Conservation (phyloP, 352 stramenopile species). For the Globisporangium cederbergense region DNA sequence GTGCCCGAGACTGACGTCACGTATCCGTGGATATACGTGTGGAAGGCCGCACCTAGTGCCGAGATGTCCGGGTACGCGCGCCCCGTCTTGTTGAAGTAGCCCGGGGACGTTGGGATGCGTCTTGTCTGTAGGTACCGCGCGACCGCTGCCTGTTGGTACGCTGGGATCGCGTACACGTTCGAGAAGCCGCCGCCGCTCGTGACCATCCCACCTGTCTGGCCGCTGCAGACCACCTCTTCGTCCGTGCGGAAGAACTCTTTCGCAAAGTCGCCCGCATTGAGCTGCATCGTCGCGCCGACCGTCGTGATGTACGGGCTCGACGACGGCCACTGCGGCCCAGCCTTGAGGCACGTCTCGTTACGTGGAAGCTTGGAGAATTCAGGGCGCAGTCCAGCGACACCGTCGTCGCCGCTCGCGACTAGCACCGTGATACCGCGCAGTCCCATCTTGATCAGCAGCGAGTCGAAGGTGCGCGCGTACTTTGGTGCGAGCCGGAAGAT, state of each 20-base stretch:
- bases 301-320: constrained; percentile 89
- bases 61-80: constrained; percentile 89
- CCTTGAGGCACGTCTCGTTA: constrained; percentile 56
- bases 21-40: constrained; percentile 53
- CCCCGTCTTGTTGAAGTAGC: constrained; percentile 81
- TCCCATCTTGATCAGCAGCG: constrained; percentile 88
- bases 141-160: constrained; percentile 73
- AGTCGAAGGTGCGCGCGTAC: constrained; percentile 81
- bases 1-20: constrained; percentile 70
- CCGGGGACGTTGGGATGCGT: constrained; percentile 37
- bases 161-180: constrained; percentile 66
- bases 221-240: constrained; percentile 80
- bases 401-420: constrained; percentile 85
- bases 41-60: constrained; percentile 65
- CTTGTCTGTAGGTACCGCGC: constrained; percentile 54
- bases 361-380: constrained; percentile 55
- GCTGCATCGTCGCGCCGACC: constrained; percentile 86
- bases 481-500: constrained; percentile 71
- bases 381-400: constrained; percentile 68
- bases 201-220: constrained; percentile 66
- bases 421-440: constrained; percentile 84
- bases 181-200: constrained; percentile 89
- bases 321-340: constrained; percentile 71
- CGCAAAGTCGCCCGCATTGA: constrained; percentile 22
- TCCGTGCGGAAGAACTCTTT: constrained; percentile 62